Conservation (phyloP, 208 protist genomes). For the Acanthamoeba triangularis region DNA sequence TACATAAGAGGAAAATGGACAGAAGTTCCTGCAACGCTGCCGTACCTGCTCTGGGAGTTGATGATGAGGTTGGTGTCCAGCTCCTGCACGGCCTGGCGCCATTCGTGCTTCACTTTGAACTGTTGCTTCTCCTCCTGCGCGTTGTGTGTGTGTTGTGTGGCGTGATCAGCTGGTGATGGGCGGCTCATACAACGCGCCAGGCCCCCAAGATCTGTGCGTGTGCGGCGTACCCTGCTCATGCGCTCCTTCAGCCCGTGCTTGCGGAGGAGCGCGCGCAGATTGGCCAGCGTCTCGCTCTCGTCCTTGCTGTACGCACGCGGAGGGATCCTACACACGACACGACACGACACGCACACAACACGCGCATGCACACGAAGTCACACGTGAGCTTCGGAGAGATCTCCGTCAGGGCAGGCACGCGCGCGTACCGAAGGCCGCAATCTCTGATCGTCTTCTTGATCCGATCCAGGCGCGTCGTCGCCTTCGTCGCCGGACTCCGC, state of each 20-base stretch:
- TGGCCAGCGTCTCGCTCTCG: neutral
- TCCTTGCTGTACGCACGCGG: neutral
- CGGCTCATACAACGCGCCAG: too few species aligned
- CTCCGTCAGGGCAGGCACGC: neutral
- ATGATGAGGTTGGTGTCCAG: neutral
- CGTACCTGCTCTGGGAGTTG: neutral
- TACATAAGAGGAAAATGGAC: too few species aligned
- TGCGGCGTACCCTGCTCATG: neutral
- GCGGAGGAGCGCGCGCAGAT: neutral
- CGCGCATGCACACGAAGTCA: neutral
- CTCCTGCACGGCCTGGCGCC: neutral
- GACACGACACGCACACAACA: neutral
- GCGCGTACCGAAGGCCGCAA: neutral
- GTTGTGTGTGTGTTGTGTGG: too few species aligned
- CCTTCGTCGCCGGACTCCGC: too few species aligned
- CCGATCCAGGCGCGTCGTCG: neutral
- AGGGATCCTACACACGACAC: neutral
- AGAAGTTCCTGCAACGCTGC: neutral
- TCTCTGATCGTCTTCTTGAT: neutral
- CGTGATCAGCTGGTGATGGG: too few species aligned
- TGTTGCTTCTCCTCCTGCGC: neutral
- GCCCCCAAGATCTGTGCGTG: too few species aligned
- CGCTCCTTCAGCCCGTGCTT: neutral
- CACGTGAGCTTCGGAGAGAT: neutral
- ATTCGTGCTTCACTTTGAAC: neutral